Evolutionary conservation across 2,329 filamentous ascomycete genomes (phyloP).

Genomic region (Proliferodiscus dingleyae): DNA sequence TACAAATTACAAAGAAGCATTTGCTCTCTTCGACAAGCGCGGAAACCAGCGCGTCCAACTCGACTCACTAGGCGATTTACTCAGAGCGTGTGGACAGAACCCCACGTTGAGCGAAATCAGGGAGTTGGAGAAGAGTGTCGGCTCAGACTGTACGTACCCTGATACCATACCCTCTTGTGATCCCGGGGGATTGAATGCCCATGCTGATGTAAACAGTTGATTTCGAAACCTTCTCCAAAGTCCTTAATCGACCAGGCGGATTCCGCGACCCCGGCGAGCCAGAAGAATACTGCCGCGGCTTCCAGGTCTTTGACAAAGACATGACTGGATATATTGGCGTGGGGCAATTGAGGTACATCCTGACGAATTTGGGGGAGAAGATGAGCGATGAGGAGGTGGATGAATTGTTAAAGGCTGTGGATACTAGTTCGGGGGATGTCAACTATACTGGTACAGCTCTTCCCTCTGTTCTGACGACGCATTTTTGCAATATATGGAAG

Average conservation of each 20-base stretch:
- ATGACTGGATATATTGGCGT: slow-evolving; percentile 97
- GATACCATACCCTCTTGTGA: slow-evolving; percentile 2
- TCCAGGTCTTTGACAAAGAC: slow-evolving; percentile 99
- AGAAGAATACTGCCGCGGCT: slow-evolving; percentile 96
- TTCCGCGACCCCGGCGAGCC: slow-evolving; percentile 98
- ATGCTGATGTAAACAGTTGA: slow-evolving; percentile 61
- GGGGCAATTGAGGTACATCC: slow-evolving; percentile 93
- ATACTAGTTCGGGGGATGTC: slow-evolving; percentile 92
- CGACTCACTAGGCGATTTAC: slow-evolving; percentile 84
- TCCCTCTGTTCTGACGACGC: background rate
- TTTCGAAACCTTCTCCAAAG: slow-evolving; percentile 93
- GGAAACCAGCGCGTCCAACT: slow-evolving; percentile 87
- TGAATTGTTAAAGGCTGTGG: slow-evolving; percentile 96
- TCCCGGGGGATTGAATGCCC: background rate
- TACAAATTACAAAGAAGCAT: slow-evolving; percentile 99
- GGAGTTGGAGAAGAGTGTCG: slow-evolving; percentile 86
- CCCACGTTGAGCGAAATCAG: slow-evolving; percentile 89
- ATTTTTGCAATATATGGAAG: too few relatives aligned
- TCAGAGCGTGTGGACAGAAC: slow-evolving; percentile 97
- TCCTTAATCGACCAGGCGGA: slow-evolving; percentile 94
- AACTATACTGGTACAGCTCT: slow-evolving; percentile 82
- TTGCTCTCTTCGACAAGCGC: slow-evolving; percentile 99
- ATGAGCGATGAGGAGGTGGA: slow-evolving; percentile 99
- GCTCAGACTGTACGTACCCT: slow-evolving; percentile 77
- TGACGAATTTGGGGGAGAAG: slow-evolving; percentile 98